These are phyloP conservation scores for Abrus precatorius DNA, from an alignment of 306 rosid genomes.

Conservation along the genomic window DNA sequence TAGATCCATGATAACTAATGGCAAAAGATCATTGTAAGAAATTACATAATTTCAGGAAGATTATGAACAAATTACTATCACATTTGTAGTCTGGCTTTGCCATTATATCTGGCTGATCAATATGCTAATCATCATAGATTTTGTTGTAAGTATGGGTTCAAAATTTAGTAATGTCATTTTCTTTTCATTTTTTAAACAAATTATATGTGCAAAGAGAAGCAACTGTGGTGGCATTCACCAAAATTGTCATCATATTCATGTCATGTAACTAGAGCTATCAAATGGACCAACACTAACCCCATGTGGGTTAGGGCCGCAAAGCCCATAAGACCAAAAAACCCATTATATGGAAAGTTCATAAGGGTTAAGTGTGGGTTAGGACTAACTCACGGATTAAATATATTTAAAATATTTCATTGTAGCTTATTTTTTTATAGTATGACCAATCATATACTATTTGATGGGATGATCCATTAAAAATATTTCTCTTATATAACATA, in stretches of 20 bases:
- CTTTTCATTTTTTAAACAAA: constrained; percentile 10
- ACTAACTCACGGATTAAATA: no score
- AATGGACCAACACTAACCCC: no score
- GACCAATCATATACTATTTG: no score
- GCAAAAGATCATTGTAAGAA: constrained; percentile 2
- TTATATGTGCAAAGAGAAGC: constrained; percentile 23
- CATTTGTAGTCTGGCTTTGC: constrained; percentile 28
- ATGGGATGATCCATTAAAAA: no score
- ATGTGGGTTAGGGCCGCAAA: no score
- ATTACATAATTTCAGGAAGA: constrained; percentile 27
- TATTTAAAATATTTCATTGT: no score
- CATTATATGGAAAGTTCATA: no score
- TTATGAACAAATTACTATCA: constrained; percentile 33
- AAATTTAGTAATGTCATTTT: neutral
- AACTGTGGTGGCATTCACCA: constrained; percentile 43
- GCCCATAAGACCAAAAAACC: no score
- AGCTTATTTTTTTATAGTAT: no score
- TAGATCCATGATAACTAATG: constrained; percentile 14
- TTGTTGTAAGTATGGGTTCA: constrained; percentile 5
- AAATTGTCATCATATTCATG: constrained; percentile 14
- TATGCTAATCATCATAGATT: constrained; percentile 4
- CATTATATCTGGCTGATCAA: constrained; percentile 38
- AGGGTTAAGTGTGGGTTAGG: no score
- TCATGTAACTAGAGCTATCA: no score
- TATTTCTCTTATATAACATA: no score